Evolutionary conservation across 176 grass and related monocot genomes (phyloP).

Genomic region (Alloteropsis semialata): DNA sequence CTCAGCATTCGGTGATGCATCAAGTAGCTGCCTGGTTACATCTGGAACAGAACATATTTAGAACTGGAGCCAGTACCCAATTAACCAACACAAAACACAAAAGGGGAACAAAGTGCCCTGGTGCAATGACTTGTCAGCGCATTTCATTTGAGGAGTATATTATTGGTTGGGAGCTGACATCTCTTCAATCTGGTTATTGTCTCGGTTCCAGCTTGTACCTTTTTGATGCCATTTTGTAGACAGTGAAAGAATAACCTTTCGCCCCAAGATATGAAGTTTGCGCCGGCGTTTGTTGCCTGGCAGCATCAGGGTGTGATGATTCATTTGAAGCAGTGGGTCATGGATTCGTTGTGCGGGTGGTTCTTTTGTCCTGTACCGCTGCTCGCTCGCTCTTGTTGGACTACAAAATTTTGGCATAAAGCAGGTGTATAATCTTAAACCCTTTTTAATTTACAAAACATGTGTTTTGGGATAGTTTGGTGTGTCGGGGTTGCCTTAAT

Average conservation of each 20-base stretch:
- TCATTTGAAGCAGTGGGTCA: constrained; percentile 37
- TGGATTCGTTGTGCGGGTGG: constrained; percentile 37
- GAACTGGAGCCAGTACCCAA: constrained; percentile 26
- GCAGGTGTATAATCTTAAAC: constrained; percentile 38
- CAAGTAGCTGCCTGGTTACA: constrained; percentile 23
- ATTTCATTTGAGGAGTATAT: constrained; percentile 40
- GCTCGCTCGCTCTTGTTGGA: constrained; percentile 9
- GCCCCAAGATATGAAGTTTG: constrained; percentile 22
- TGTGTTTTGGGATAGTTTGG: constrained; percentile 15
- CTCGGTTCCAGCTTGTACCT: constrained; percentile 47
- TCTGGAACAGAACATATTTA: constrained; percentile 28
- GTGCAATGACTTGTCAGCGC: constrained; percentile 16
- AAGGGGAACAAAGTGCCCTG: constrained; percentile 12
- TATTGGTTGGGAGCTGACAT: constrained; percentile 39
- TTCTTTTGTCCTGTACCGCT: constrained; percentile 8
- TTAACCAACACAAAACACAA: constrained; percentile 18
- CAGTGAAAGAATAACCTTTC: constrained; percentile 44
- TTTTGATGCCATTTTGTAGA: constrained; percentile 39
- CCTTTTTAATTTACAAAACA: constrained; percentile 15
- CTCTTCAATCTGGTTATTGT: constrained; percentile 32
- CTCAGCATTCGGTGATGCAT: constrained; percentile 55
- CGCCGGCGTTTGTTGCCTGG: constrained; percentile 15
- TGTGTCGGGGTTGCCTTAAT: constrained; percentile 15
- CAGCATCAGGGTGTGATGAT: constrained; percentile 39
- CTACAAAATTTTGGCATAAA: constrained; percentile 52